Base-by-base conservation (phyloP, 2,329 filamentous ascomycete genomes). In the Hyphodiscus sp. region DNA sequence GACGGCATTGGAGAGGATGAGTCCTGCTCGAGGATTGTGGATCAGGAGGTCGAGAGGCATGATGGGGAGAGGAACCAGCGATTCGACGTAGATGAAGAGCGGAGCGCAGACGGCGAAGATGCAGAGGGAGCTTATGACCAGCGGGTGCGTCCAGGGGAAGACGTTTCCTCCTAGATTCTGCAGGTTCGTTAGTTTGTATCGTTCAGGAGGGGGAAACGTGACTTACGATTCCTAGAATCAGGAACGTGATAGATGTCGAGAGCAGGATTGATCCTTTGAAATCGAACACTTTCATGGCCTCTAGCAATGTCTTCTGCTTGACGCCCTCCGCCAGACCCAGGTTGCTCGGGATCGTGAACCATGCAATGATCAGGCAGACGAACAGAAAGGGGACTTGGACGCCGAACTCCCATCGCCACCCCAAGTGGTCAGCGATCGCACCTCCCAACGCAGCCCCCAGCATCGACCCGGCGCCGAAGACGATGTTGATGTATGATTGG, bases 371-470 rank as follows among this genome's bases (percentile, higher is more conserved):
- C 45, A 80, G 67, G 56, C 74, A 77, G 1, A 79, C 47, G 0
- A 76, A 23, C 29, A 84, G 63, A 0, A 74, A 70, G 2, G 79
- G 76, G 2, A 85, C 71, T 67, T 86, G 82, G 8, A 85, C 68
- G 50, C 80, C 80, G 64, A 85, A 89, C 52, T 85, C 84, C 82
- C 83, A 87, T 43, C 87, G 74, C 86, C 86, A 91, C 29, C 87
- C 87, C 1, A 90, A 68, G 33, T 73, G 74, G 63, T 90, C 86
- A 20, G 84, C 85, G 64, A 91, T 80, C 50, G 82, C 74, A 1
- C 86, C 86, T 15, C 86, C 87, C 7, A 87, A 74, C 0, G 85
- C 85, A 1, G 85, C 86, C 2, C 87, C 87, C 2, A 82, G 71
- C 7, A 79, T 75, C 2, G 77, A 73, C 0, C 74, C 78, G n/a